Evolutionary conservation across 305 asterid genomes (phyloP).

Genomic region (Fraxinus sp.): DNA sequence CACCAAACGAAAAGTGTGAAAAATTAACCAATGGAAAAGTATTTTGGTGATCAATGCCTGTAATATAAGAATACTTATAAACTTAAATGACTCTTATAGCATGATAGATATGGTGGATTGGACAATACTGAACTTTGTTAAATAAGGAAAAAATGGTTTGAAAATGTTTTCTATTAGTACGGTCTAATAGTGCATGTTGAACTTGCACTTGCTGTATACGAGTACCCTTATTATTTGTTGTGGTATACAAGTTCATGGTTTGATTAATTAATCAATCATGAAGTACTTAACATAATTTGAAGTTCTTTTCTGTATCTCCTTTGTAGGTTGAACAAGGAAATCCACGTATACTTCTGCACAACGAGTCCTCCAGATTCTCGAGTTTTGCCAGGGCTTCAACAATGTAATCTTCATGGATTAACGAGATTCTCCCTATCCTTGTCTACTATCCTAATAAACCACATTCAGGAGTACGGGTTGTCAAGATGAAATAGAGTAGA

Average conservation of each 20-base stretch:
- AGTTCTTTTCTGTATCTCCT: neutral
- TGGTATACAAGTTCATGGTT: neutral
- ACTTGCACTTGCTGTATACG: neutral
- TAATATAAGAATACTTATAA: neutral
- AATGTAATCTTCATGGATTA: constrained; percentile 37
- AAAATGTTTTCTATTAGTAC: neutral
- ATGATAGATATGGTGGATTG: neutral
- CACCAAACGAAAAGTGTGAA: neutral
- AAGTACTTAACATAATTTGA: neutral
- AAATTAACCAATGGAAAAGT: neutral
- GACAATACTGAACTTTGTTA: neutral
- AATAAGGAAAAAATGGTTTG: neutral
- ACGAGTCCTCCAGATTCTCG: constrained; percentile 61
- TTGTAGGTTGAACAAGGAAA: constrained; percentile 83
- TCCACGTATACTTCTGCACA: constrained; percentile 59
- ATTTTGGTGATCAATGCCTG: neutral
- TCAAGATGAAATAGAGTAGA: neutral
- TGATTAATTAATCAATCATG: neutral
- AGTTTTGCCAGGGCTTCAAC: constrained; percentile 79
- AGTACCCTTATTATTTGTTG: neutral
- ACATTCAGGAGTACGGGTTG: neutral
- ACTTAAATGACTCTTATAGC: neutral
- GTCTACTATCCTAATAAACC: neutral
- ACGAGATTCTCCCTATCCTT: neutral
- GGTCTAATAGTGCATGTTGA: neutral